Base-by-base conservation (phyloP, 2,329 filamentous ascomycete species). In the Cytospora paraplurivora region DNA sequence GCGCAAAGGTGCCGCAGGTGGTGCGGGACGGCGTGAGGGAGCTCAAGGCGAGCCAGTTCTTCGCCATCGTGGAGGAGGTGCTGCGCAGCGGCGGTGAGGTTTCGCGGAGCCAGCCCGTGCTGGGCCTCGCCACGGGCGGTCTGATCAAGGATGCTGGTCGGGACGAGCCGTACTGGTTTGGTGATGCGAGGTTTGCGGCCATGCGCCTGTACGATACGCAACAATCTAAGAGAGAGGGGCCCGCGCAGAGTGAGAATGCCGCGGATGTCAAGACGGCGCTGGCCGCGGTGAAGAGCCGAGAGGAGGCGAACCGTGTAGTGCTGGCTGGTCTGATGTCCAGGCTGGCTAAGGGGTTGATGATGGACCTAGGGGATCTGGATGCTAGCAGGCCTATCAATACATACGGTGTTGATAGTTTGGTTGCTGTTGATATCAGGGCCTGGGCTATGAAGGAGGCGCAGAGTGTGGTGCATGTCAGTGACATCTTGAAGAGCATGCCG, bases 131-230 rank as follows among this genome's bases (percentile, higher is more conserved):
- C 13, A 71, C 69, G 53, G 71, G 71, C 6, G 71, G 70, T 8
- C 63, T 72, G 49, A 69, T 72, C 56, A 71, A 65, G 57, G 67
- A 68, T 21, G 69, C 70, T 21, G 70, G 69, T 27, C 68, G 68
- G 50, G 70, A 72, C 61, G 70, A 73, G 50, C 71, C 71, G 1
- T 73, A 71, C 62, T 73, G 71, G 71, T 72, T 73, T 64, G 62
- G 68, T 13, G 71, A 72, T 54, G 71, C 70, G 38, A 69, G 70
- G 49, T 73, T 72, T 53, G 67, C 66, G 35, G 71, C 68, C 3
- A 63, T 72, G 50, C 69, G 68, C 10, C 67, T 65, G 51, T 69
- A 67, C 55, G 71, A 72, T 52, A 67, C 68, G 32, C 68, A 69
- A n/a, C 55, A 63, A 35, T 66, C 59, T 12, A 61, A 50, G n/a